Evolutionary conservation across 2,329 filamentous ascomycete genomes (phyloP), one percentile per base, ranked within the genome.

Genomic region (Penicillium sp.): DNA sequence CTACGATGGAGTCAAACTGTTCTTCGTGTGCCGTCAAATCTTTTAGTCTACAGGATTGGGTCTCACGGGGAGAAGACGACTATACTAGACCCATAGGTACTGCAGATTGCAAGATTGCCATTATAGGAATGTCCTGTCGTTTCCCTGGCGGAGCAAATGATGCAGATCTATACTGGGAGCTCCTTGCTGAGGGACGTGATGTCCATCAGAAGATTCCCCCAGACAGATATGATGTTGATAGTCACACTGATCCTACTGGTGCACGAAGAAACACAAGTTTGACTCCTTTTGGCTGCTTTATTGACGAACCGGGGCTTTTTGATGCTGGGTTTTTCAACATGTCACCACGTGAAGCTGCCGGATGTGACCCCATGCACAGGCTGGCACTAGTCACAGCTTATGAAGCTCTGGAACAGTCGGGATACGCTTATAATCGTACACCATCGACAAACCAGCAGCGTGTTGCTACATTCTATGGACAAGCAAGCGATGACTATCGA

Each of bases 321-420:
- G 74, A 77, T 60, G 59, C 68, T 2, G 60, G 61, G 0, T 74
- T 77, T 56, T 77, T 77, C 64, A 69, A 73, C 46, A 74, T 77
- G 63, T 91, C 88, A 21, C 88, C 88, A 6, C 83, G 87, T 63
- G 88, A 91, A 72, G 89, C 89, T 18, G 82, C 83, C 55, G 86
- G 91, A 68, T 90, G 86, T 0, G 89, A 92, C 68, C 89, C 89
- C 0, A 89, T 89, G 84, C 89, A 91, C 66, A 82, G 89, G 62
- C 78, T 92, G 60, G 86, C 87, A 3, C 74, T 93, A n/a, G 82
- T 86, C 11, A 91, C 88, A 1, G 87, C 88, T 0, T 92, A 91
- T 64, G 89, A 93, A 67, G 89, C 89, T 0, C 76, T 93, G 46
- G 89, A 94, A 68, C 88, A 87, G 83, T 84, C 86, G 18, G 89